Conservation (phyloP, 2,329 filamentous ascomycete genomes). For the Penicillium hesseltinei region DNA sequence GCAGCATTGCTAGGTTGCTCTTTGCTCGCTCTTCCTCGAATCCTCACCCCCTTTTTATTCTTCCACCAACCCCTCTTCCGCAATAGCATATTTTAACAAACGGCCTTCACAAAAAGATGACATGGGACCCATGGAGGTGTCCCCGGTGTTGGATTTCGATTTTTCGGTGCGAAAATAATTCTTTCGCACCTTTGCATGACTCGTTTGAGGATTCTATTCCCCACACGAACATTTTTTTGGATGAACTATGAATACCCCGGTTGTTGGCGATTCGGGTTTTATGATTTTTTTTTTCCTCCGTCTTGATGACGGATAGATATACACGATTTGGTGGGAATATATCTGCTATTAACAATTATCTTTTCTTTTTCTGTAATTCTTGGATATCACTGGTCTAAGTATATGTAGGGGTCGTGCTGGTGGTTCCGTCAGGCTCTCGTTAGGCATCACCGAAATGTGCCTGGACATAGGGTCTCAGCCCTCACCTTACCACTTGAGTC, state of each 20-base stretch:
- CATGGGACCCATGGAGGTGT: constrained; percentile 10
- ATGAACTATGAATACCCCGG: constrained; percentile 35
- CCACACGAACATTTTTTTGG: constrained; percentile 12
- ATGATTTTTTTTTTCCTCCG: constrained; percentile 10
- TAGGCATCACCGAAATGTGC: not conserved
- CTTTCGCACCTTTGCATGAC: constrained; percentile 13
- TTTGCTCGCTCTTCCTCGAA: not conserved
- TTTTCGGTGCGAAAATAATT: constrained; percentile 1
- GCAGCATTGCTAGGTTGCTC: not conserved
- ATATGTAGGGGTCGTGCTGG: not conserved
- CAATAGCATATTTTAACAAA: constrained; percentile 23
- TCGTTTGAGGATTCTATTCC: constrained; percentile 19
- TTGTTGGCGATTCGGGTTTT: constrained; percentile 20
- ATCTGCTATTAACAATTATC: not conserved
- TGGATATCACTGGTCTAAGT: not conserved
- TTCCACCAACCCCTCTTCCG: constrained; percentile 5
- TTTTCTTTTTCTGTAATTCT: not conserved
- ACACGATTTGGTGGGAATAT: constrained; percentile 10
- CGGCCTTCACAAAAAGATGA: constrained; percentile 10
- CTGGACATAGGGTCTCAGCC: not conserved
- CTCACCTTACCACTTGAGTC: not conserved
- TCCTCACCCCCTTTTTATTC: constrained; percentile 2
- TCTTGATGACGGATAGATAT: constrained; percentile 21
- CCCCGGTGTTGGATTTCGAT: constrained; percentile 20
- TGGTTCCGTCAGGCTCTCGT: not conserved